A percentile compares a stretch with the other conserved stretches of the same genome.
Evolutionary conservation across 2,329 filamentous ascomycete species (phyloP).

Genomic region (Colletotrichum kahawae): DNA sequence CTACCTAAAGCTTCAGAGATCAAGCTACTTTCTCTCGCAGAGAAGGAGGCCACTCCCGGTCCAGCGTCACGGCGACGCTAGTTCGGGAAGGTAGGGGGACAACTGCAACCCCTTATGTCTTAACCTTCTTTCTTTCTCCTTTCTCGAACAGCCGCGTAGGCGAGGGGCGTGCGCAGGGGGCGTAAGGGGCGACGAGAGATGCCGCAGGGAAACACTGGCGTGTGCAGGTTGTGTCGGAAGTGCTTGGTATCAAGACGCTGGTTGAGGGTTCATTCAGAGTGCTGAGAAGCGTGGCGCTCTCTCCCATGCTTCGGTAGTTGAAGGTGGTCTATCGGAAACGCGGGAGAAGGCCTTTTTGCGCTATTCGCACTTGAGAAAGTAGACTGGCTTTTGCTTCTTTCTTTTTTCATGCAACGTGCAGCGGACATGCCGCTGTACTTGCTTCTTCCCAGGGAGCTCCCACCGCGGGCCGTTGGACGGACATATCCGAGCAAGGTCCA

Average conservation of each 20-base stretch:
- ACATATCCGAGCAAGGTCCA: not conserved
- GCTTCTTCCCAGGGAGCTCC: not conserved
- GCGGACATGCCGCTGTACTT: not conserved
- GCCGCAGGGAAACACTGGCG: not conserved
- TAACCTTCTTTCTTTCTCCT: not conserved
- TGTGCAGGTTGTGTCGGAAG: not conserved
- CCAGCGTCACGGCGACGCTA: not conserved
- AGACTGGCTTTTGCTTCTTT: not conserved
- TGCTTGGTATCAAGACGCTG: not conserved
- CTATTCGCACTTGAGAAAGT: not conserved
- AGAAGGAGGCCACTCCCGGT: not conserved
- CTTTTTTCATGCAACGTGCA: not conserved
- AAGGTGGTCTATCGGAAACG: not conserved
- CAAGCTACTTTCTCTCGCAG: not conserved
- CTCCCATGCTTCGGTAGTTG: not conserved
- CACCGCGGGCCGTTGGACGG: slow-evolving; percentile 5
- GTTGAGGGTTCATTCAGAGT: not conserved
- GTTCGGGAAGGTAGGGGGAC: not conserved
- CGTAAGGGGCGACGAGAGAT: not conserved
- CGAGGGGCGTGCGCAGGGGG: not conserved
- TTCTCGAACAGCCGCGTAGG: not conserved
- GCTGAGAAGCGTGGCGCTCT: not conserved
- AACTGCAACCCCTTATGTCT: not conserved
- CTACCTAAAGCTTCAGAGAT: not conserved
- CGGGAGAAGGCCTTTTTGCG: not conserved